Evolutionary conservation across 179 eudicot genomes (phyloP), one percentile per base, ranked within the genome.

Genomic region (Silene vulgaris): DNA sequence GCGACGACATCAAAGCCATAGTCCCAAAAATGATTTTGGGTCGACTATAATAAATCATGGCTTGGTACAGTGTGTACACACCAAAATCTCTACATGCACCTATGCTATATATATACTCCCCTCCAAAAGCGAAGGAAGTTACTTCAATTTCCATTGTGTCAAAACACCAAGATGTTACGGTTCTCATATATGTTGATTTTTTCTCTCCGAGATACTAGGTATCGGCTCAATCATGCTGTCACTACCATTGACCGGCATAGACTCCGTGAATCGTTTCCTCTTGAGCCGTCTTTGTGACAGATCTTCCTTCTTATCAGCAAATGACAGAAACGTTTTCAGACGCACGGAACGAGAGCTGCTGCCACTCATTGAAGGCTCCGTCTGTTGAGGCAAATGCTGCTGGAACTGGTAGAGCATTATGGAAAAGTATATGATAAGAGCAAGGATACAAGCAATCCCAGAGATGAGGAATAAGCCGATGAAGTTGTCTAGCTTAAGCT

Each of bases 401-500:
- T 77, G 78, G 84, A 84, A 86, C 69, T 82, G 72, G 78, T 66
- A 77, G 3, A 78, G 54, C 72, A 88, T 81, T 80, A 29, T 17
- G 76, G 69, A 77, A 72, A 89, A 86, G 75, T 83, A 84, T 71
- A 88, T 72, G 62, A 86, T 75, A n/a, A 90, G 85, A 37, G 89
- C 77, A 5, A 87, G 1, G 28, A 86, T 64, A 78, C 89, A 87
- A 23, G 85, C 83, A 35, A 85, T 40, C 2, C 88, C 90, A 77
- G 84, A 82, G 6, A 88, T 57, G 21, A 86, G 77, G 68, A 90
- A 88, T 3, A 90, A 82, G 28, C 92, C 96, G 67, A 84, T 70
- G 77, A 88, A 90, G 86, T 86, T 85, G 72, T 78, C 80, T 20
- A 87, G 67, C n/a, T 81, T 79, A 73, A 88, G 90, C 61, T 87